Evolutionary conservation across 148 eudicot species (phyloP).

Genomic region (Fagopyrum tataricum): DNA sequence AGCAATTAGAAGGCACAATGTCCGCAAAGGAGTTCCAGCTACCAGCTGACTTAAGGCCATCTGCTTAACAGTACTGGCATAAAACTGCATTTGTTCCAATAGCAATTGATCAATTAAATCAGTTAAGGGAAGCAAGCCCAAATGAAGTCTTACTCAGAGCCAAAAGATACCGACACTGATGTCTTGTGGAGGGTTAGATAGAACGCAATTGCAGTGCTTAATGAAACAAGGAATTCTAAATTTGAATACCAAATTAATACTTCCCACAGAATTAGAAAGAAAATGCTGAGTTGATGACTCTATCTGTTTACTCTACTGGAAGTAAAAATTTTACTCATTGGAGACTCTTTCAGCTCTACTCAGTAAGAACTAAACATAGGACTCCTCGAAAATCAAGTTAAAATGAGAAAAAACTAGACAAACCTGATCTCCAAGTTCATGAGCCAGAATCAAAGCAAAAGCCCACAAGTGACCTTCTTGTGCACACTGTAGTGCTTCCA

Average conservation of each 20-base stretch:
- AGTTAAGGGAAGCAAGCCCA: neutral
- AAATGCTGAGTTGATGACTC: neutral
- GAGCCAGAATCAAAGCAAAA: conserved; percentile 36
- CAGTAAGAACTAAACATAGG: neutral
- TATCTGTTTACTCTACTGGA: neutral
- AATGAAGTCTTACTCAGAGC: neutral
- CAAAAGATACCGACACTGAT: neutral
- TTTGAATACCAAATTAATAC: neutral
- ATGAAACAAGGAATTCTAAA: neutral
- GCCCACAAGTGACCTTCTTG: conserved; percentile 49
- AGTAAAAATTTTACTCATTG: neutral
- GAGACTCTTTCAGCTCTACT: neutral
- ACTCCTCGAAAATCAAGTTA: neutral
- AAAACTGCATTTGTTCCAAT: conserved; percentile 27
- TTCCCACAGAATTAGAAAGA: neutral
- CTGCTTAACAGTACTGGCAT: conserved; percentile 39
- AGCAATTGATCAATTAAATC: conserved; percentile 10
- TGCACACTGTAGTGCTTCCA: conserved; percentile 42
- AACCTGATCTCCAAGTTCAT: conserved; percentile 48
- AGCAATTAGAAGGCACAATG: conserved; percentile 43
- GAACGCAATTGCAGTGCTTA: neutral
- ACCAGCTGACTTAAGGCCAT: conserved; percentile 39
- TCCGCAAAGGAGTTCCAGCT: conserved; percentile 38
- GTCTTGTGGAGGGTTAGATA: neutral
- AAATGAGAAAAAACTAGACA: conserved; percentile 7